A percentile compares a stretch with the other conserved stretches of the same genome.
phyloP scores from a whole-genome alignment of 345 rosid species.

The Gossypium herbaceum region DNA sequence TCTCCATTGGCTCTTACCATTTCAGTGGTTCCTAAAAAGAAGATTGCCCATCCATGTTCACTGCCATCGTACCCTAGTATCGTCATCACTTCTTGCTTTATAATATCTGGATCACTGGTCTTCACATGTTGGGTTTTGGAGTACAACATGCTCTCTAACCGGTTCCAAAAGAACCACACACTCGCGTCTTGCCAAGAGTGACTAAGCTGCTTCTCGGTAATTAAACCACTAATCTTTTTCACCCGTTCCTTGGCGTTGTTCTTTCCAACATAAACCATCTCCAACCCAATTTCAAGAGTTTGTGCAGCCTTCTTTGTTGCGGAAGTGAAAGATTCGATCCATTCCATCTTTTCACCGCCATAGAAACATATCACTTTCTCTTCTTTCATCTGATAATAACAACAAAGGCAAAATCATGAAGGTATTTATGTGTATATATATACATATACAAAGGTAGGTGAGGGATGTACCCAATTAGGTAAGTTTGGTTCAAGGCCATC shows the following conservation, averaged over 20 bases:
- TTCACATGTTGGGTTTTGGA: constrained; percentile 34
- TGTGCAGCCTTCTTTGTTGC: constrained; percentile 34
- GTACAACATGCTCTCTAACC: constrained; percentile 53
- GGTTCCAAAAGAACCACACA: constrained; percentile 56
- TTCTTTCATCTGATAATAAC: constrained; percentile 32
- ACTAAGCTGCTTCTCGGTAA: constrained; percentile 38
- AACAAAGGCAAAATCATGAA: neutral
- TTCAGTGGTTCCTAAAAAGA: constrained; percentile 35
- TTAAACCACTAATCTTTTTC: constrained; percentile 28
- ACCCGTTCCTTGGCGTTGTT: constrained; percentile 52
- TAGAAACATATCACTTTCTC: constrained; percentile 57
- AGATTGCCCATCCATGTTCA: constrained; percentile 62
- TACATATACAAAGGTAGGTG: neutral
- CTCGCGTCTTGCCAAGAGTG: constrained; percentile 32
- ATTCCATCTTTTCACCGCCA: constrained; percentile 68
- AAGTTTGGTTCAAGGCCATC: constrained; percentile 41
- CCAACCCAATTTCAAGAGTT: constrained; percentile 36
- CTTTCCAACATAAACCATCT: constrained; percentile 73
- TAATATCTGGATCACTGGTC: constrained; percentile 36
- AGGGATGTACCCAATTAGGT: constrained; percentile 38
- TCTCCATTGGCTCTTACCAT: constrained; percentile 49
- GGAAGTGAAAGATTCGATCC: constrained; percentile 52
- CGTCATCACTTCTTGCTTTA: constrained; percentile 53
- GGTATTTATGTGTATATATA: neutral
- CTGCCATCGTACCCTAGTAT: constrained; percentile 61